A percentile compares a stretch with the other conserved stretches of the same genome.
Conservation (phyloP, 495 filamentous ascomycete species). For the Extremus antarcticus region DNA sequence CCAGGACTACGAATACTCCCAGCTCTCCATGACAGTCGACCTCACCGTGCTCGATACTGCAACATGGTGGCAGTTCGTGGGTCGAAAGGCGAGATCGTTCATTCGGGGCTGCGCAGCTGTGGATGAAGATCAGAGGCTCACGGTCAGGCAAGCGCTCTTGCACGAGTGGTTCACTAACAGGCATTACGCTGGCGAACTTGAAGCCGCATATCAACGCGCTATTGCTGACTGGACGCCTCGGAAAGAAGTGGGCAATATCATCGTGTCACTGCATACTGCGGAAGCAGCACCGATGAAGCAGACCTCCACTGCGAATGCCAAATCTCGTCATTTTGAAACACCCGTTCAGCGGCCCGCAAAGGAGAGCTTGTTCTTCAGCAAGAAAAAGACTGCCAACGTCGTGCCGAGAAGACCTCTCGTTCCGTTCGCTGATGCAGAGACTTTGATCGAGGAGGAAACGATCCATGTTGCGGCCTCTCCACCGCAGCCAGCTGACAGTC, state of each 20-base stretch:
- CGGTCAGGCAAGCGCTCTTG: slow-evolving; percentile 41
- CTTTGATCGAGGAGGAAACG: neutral
- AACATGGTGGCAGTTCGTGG: slow-evolving; percentile 31
- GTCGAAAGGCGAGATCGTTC: slow-evolving; percentile 41
- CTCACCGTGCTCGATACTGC: slow-evolving; percentile 30
- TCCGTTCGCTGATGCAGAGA: too few relatives aligned
- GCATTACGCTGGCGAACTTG: slow-evolving; percentile 31
- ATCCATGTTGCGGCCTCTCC: neutral
- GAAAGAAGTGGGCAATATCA: slow-evolving; percentile 16
- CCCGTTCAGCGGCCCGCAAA: neutral
- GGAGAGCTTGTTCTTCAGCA: neutral
- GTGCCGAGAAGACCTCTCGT: neutral
- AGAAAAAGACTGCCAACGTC: neutral
- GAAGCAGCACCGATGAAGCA: neutral
- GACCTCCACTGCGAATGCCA: neutral
- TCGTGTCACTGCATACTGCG: slow-evolving; percentile 20
- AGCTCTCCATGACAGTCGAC: slow-evolving; percentile 22
- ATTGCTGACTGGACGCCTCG: slow-evolving; percentile 41
- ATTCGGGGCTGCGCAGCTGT: slow-evolving; percentile 42
- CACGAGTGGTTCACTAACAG: slow-evolving; percentile 52
- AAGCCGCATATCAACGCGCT: slow-evolving; percentile 37
- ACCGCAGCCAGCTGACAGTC: too few relatives aligned
- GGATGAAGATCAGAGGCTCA: slow-evolving; percentile 42
- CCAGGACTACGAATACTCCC: slow-evolving; percentile 20
- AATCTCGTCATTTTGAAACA: neutral